phyloP scores from a whole-genome alignment of 805 yeast species.

The Scheffersomyces ergatensis region DNA sequence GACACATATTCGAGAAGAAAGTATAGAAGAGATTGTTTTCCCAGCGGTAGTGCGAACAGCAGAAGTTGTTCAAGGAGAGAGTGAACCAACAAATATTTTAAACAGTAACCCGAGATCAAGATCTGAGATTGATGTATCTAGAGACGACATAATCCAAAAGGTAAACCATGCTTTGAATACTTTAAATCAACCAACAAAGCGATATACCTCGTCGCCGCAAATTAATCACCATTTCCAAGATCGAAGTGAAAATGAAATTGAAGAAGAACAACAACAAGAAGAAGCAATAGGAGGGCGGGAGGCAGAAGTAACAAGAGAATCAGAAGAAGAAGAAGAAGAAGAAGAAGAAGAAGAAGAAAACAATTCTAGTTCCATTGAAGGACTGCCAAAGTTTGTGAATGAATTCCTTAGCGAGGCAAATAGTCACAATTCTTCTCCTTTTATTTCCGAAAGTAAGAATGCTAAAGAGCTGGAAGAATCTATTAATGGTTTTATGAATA shows the following conservation, averaged over 20 bases:
- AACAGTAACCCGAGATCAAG: background rate
- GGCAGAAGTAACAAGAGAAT: no score
- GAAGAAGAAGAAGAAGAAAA: background rate
- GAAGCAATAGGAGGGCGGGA: no score
- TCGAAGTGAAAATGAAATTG: background rate
- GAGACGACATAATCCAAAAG: slow-evolving; percentile 2
- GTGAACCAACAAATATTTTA: no score
- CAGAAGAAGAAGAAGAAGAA: background rate
- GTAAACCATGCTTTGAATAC: background rate
- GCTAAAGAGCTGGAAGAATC: no score
- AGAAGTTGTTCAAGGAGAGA: no score
- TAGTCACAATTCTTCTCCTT: slow-evolving; percentile 1
- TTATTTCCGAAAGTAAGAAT: background rate
- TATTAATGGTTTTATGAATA: no score
- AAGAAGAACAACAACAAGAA: no score
- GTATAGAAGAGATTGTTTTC: no score
- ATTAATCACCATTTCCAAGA: background rate
- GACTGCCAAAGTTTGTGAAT: background rate
- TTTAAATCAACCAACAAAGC: background rate
- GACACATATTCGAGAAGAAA: no score
- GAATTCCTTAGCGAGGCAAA: background rate
- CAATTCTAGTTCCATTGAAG: background rate
- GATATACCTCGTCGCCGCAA: background rate
- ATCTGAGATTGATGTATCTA: slow-evolving; percentile 1
- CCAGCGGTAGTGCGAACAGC: no score